Evolutionary conservation across 1,139 yeast genomes (phyloP), one percentile per base, ranked within the genome.

Genomic region (Yamadazyma trypodendri): DNA sequence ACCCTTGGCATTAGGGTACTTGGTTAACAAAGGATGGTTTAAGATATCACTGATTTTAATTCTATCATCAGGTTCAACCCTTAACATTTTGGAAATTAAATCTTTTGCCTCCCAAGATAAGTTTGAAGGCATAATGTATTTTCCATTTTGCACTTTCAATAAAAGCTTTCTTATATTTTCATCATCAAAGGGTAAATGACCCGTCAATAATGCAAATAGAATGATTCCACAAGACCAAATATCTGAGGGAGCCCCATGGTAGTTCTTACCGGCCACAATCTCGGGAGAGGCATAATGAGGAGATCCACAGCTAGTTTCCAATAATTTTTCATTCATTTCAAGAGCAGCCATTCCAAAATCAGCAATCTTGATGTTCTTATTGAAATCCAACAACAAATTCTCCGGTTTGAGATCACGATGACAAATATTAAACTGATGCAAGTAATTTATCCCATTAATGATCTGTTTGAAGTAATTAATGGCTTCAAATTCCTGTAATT

Each of bases 331-430:
- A 40, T 79, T 77, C 28, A 95, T 83, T 60, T 92, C 98, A 34
- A 92, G 68, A 2, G 98, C 98, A n/a, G 99, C 98, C 98, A 92
- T 94, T 28, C 99, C 99, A 60, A 92, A 92, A 64, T 92, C 99
- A 12, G 99, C 98, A 50, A 92, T 90, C 60, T 92, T 92, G 61
- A 92, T 89, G 59, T 87, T 89, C 48, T 84, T 79, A 58, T 87
- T 77, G 58, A 84, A 83, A 64, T 94, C 98, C 34, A 92, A 69
- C 35, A 92, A 68, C 49, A 92, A 71, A 62, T 92, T 92, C 59
- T 92, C 99, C 0, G 98, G 98, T 60, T 92, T 92, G 55, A 92
- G 73, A 59, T 92, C 99, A 45, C 99, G 80, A 61, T 92, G 99
- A 56, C 92, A 85, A 51, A 92, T 92, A 58, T 92, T 92, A 58